Base-by-base conservation (phyloP, 2,329 filamentous ascomycete genomes). In the Verticillium nubilum region DNA sequence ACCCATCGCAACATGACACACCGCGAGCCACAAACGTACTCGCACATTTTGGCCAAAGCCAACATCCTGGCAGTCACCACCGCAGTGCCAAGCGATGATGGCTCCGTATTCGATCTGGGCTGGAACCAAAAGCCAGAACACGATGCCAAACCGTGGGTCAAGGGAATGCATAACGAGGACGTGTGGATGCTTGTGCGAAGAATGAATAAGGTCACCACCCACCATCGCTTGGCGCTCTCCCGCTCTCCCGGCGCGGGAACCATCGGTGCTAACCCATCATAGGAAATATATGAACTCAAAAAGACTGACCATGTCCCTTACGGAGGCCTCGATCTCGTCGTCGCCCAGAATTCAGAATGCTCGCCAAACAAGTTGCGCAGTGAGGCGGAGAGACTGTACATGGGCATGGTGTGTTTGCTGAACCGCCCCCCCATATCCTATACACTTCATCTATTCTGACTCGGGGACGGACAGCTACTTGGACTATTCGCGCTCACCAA, bases 341-440 rank as follows among this genome's bases (percentile, higher is more conserved):
- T 86, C 50, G 81, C 84, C 4, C 81, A 85, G 57, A 83, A 87
- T 62, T 85, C 87, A 65, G 83, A 87, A 58, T 88, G n/a, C 29
- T 52, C 58, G 2, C 58, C 58, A 3, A 59, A 59, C 47, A 59
- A 59, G 15, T 37, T 59, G 6, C 58, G 58, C 19, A 55, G 52
- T 3, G 52, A 59, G 19, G 31, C 87, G 68, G 86, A 88, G 68
- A 76, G 86, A 35, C 73, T 87, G 28, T 88, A 88, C 66, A 86
- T 86, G 76, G 86, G 84, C 0, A 79, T 88, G 7, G 61, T 62
- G 4, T 2, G 31, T 47, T 7, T 23, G 15, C 7, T 1, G 2
- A 4, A 28, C 12, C 13, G 4, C 26, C 17, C 6, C 12, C 23
- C 26, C 26, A 12, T 17, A 15, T 23, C 9, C 13, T 19, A 12